A percentile compares a stretch with the other conserved stretches of the same genome.
These are phyloP conservation scores for Selaginella tamariscina DNA, from an alignment of 75 land plant species.

Conservation along the genomic window DNA sequence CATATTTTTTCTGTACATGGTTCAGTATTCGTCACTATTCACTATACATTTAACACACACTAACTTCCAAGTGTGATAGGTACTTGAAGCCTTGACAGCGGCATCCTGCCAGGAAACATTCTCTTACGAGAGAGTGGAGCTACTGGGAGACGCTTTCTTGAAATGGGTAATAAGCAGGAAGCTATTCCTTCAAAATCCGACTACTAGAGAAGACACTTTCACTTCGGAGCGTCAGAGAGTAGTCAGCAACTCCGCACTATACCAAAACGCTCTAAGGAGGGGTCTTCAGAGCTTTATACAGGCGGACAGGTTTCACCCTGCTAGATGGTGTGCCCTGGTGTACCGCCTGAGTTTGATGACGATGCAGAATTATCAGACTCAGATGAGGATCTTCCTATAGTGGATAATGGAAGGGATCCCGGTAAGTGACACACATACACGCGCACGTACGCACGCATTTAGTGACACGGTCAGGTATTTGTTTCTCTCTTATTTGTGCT, in stretches of 20 bases:
- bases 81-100: constrained; percentile 96
- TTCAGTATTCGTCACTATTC: no score
- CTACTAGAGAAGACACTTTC: constrained; percentile 95
- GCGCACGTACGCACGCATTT: no score
- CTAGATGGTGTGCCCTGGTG: constrained; percentile 99
- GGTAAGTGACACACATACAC: no score
- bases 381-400: not conserved
- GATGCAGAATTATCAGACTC: constrained; percentile 41
- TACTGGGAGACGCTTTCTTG: constrained; percentile 93
- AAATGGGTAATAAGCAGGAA: constrained; percentile 97
- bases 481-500: no score
- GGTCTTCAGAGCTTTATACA: constrained; percentile 92
- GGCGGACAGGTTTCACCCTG: constrained; percentile 98
- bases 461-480: no score
- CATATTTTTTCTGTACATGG: no score
- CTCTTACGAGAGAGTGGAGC: constrained; percentile 96
- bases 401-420: no score
- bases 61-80: constrained; percentile 30
- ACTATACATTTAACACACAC: constrained; percentile 2
- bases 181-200: constrained; percentile 86
- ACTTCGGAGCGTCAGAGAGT: constrained; percentile 96
- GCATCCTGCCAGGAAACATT: constrained; percentile 99
- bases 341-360: constrained; percentile 95
- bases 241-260: constrained; percentile 91
- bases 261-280: constrained; percentile 75